Evolutionary conservation across 2,329 filamentous ascomycete genomes (phyloP).

Genomic region (Penicillium sp.): DNA sequence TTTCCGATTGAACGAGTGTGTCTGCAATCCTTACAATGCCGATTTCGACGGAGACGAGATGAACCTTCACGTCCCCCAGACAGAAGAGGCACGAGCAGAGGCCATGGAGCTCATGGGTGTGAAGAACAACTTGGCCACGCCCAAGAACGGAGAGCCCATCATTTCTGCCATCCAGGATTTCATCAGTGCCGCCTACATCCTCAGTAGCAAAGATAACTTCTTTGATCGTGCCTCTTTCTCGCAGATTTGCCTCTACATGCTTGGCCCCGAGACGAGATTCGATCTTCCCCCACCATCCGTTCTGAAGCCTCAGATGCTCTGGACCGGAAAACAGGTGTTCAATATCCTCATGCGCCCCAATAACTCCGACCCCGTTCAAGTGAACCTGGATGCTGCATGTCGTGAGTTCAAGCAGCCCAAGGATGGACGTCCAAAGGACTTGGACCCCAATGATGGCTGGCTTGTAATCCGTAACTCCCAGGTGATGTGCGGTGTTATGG

Average conservation of each 20-base stretch:
- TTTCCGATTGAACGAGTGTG: slow-evolving; percentile 96
- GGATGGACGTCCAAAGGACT: slow-evolving; percentile 50
- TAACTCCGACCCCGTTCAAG: slow-evolving; percentile 74
- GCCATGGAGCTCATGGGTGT: slow-evolving; percentile 97
- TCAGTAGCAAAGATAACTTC: slow-evolving; percentile 91
- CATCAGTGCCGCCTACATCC: slow-evolving; percentile 88
- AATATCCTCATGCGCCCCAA: slow-evolving; percentile 90
- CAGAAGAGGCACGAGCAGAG: slow-evolving; percentile 92
- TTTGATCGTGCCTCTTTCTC: slow-evolving; percentile 86
- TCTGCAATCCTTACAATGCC: slow-evolving; percentile 96
- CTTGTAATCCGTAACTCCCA: slow-evolving; percentile 94
- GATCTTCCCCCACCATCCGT: slow-evolving; percentile 87
- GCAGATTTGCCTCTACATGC: slow-evolving; percentile 92
- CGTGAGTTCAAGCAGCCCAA: slow-evolving; percentile 63
- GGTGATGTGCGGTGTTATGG: slow-evolving; percentile 96
- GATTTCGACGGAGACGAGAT: slow-evolving; percentile 99
- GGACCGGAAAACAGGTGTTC: slow-evolving; percentile 98
- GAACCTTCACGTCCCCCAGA: slow-evolving; percentile 97
- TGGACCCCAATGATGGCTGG: slow-evolving; percentile 87
- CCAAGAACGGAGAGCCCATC: slow-evolving; percentile 96
- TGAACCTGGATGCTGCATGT: slow-evolving; percentile 93
- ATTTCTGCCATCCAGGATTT: slow-evolving; percentile 99
- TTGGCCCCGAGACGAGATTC: slow-evolving; percentile 73
- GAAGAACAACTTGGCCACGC: slow-evolving; percentile 92
- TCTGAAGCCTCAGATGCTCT: slow-evolving; percentile 79